phyloP scores from a whole-genome alignment of 2,329 filamentous ascomycete species.

The Tolypocladium ophioglossoides region DNA sequence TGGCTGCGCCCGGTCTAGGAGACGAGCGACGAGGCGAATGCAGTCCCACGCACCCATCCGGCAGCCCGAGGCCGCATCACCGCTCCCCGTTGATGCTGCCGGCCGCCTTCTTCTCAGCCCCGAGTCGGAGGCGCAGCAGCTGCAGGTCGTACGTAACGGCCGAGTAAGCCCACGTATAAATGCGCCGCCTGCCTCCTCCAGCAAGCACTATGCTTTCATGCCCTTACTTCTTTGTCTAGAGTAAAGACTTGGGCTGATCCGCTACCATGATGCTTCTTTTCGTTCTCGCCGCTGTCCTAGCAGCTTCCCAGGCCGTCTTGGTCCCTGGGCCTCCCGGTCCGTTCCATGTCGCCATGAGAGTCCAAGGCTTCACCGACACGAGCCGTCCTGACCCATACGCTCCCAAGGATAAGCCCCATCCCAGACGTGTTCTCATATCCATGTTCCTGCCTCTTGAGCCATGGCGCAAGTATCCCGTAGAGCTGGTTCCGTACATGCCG shows the following conservation, averaged over 20 bases:
- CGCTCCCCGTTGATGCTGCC: not conserved
- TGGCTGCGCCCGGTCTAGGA: not conserved
- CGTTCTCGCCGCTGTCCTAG: not conserved
- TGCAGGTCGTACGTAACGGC: not conserved
- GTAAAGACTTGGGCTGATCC: not conserved
- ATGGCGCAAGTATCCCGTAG: not conserved
- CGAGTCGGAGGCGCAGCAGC: not conserved
- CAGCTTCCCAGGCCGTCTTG: constrained; percentile 4
- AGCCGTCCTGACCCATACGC: constrained; percentile 10
- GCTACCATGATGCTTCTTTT: not conserved
- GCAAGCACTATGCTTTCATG: not conserved
- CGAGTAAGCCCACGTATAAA: not conserved
- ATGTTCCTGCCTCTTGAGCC: not conserved
- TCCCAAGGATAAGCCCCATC: constrained; percentile 3
- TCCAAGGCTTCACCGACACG: constrained; percentile 9
- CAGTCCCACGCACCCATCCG: not conserved
- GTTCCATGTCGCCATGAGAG: constrained; percentile 5
- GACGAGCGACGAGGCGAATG: not conserved
- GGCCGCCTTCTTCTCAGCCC: not conserved
- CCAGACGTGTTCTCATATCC: not conserved
- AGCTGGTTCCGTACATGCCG: constrained; percentile 7
- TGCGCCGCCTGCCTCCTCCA: not conserved
- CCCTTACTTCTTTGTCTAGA: not conserved
- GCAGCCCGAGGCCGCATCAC: not conserved
- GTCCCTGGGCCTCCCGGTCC: not conserved